Percentiles rank a stretch among this genome's conserved stretches.
Evolutionary conservation across 495 filamentous ascomycete species (phyloP).

Genomic region (Diplogelasinospora grovesii): DNA sequence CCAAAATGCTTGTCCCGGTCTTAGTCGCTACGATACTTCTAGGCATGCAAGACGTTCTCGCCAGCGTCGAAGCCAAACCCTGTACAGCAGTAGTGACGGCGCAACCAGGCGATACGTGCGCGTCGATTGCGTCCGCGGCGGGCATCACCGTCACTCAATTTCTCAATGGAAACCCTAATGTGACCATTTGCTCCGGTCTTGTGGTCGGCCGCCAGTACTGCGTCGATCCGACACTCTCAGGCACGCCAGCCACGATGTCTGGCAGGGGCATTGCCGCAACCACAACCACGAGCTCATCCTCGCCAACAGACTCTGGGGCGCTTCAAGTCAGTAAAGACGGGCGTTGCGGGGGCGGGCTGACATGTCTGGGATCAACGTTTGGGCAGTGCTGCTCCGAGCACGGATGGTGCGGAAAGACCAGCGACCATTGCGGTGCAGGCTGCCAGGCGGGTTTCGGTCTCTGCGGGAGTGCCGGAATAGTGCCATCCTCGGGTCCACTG

Average conservation of each 20-base stretch:
- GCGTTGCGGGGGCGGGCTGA: slow-evolving; percentile 44
- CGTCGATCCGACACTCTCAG: slow-evolving; percentile 6
- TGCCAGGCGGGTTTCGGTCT: slow-evolving; percentile 45
- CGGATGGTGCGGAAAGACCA: slow-evolving; percentile 44
- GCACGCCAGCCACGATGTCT: neutral
- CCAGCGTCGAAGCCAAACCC: neutral
- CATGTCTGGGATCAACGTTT: slow-evolving; percentile 42
- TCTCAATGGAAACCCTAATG: slow-evolving; percentile 10
- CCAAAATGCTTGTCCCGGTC: too few relatives aligned
- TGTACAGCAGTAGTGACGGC: slow-evolving; percentile 7
- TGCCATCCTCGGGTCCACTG: neutral
- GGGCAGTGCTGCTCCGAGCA: slow-evolving; percentile 37
- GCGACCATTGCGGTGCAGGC: slow-evolving; percentile 42
- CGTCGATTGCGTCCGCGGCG: slow-evolving; percentile 4
- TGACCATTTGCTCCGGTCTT: slow-evolving; percentile 3
- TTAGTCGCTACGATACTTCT: too few relatives aligned
- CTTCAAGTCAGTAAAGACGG: slow-evolving; percentile 41
- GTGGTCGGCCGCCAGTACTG: slow-evolving; percentile 8
- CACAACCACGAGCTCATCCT: neutral
- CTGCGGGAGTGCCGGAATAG: slow-evolving; percentile 31
- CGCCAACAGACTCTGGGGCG: slow-evolving; percentile 24
- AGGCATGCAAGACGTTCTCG: slow-evolving; percentile 77
- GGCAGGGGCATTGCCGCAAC: slow-evolving; percentile 1
- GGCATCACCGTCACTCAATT: slow-evolving; percentile 15
- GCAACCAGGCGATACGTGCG: slow-evolving; percentile 13